phyloP scores from a whole-genome alignment of 768 basidiomycete species.

The Termitomyces sp. region DNA sequence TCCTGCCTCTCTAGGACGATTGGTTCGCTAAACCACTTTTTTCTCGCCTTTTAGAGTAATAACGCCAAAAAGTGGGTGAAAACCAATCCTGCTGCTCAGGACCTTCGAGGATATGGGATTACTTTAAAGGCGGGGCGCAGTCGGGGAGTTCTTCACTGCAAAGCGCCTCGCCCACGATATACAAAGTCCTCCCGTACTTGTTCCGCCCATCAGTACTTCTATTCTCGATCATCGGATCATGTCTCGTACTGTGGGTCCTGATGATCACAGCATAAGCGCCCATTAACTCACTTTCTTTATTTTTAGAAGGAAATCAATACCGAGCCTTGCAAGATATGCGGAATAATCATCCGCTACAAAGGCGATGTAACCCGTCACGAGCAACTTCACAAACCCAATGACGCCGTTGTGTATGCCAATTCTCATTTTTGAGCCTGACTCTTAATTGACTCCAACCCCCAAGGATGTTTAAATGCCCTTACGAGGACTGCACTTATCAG shows the following conservation, averaged over 20 bases:
- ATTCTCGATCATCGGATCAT: slow-evolving; percentile 8
- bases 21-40: slow-evolving; percentile 12
- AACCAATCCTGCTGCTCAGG: slow-evolving; percentile 3
- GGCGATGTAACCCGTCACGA: slow-evolving; percentile 16
- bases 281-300: background rate
- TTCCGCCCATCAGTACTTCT: background rate
- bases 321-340: slow-evolving; percentile 15
- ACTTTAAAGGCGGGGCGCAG: background rate
- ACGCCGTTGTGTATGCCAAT: slow-evolving; percentile 5
- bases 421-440: background rate
- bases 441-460: background rate
- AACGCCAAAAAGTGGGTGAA: slow-evolving; percentile 11
- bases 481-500: slow-evolving; percentile 22
- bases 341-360: slow-evolving; percentile 15
- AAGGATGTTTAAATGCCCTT: slow-evolving; percentile 27
- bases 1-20: slow-evolving; percentile 15
- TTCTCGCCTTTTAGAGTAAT: slow-evolving; percentile 16
- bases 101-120: background rate
- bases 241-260: slow-evolving; percentile 9
- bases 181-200: background rate
- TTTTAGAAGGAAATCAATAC: slow-evolving; percentile 15
- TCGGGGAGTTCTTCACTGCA: background rate
- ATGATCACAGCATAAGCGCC: background rate
- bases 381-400: slow-evolving; percentile 9
- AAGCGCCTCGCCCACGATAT: background rate